Conservation (phyloP, 1,139 yeast species). For the Debaryomyces sp. region DNA sequence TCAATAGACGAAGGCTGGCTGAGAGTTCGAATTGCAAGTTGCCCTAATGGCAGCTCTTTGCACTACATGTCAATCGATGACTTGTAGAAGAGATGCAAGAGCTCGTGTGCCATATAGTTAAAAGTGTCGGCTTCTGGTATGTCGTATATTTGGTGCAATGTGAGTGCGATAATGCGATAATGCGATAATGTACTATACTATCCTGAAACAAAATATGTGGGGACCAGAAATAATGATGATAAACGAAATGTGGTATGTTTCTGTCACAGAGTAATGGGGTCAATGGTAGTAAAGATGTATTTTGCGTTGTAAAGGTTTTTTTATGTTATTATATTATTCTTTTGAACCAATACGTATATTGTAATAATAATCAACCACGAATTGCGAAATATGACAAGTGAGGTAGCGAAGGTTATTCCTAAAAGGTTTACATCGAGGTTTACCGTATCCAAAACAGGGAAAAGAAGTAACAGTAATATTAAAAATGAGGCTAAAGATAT, state of each 20-base stretch:
- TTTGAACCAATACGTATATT: not conserved
- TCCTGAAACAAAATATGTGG: conserved; percentile 2
- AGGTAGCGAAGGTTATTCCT: conserved; percentile 9
- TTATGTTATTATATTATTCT: not conserved
- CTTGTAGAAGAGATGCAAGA: not conserved
- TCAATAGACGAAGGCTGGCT: not conserved
- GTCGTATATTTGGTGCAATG: not conserved
- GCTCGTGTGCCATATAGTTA: not conserved
- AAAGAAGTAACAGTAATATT: not conserved
- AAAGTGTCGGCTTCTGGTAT: not conserved
- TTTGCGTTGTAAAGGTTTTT: not conserved
- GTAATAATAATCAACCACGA: not conserved
- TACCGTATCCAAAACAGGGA: not conserved
- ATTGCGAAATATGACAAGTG: not conserved
- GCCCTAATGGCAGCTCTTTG: not conserved
- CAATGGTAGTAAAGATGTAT: not conserved
- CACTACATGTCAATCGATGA: not conserved
- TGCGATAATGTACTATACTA: not conserved
- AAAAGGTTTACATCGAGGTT: conserved; percentile 10
- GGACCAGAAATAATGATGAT: conserved; percentile 1
- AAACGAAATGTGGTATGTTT: conserved; percentile 3
- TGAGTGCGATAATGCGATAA: not conserved
- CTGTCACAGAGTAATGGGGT: not conserved
- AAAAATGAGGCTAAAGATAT: not conserved
- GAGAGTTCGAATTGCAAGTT: not conserved